These are phyloP conservation scores for Thinopyrum elongatum DNA, from an alignment of 176 grass and related monocot genomes.

Conservation along the genomic window DNA sequence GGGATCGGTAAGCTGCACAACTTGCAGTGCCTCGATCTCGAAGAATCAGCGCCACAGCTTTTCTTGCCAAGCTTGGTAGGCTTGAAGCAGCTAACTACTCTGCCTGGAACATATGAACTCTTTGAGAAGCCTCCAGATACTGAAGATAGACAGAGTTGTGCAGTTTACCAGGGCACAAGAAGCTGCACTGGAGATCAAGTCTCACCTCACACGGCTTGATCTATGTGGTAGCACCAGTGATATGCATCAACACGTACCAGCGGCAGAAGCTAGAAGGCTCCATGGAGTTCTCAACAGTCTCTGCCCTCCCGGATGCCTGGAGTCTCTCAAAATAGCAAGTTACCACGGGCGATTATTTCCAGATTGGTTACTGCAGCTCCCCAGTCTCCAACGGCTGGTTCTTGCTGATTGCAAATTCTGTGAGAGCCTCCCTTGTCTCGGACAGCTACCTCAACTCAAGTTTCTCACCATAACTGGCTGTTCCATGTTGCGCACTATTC, in stretches of 20 bases:
- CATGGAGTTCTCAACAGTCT: slow-evolving; percentile 21
- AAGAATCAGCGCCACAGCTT: slow-evolving; percentile 4
- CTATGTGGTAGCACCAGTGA: slow-evolving; percentile 17
- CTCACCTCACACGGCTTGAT: slow-evolving; percentile 31
- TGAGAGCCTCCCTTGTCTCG: slow-evolving; percentile 32
- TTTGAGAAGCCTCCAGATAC: slow-evolving; percentile 22
- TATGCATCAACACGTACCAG: not conserved
- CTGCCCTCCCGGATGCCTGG: slow-evolving; percentile 29
- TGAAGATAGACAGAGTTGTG: slow-evolving; percentile 29
- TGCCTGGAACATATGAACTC: slow-evolving; percentile 17
- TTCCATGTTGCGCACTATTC: slow-evolving; percentile 7
- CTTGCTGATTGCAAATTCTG: slow-evolving; percentile 25
- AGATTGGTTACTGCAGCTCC: slow-evolving; percentile 16
- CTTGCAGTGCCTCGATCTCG: slow-evolving; percentile 36
- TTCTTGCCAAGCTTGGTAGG: slow-evolving; percentile 15
- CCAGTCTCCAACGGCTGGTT: slow-evolving; percentile 6
- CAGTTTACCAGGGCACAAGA: not conserved
- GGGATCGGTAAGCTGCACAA: slow-evolving; percentile 21
- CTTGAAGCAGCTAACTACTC: slow-evolving; percentile 26
- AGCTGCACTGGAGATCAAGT: slow-evolving; percentile 23
- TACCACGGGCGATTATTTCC: slow-evolving; percentile 28
- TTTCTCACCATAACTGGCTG: slow-evolving; percentile 21
- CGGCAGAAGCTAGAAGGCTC: slow-evolving; percentile 8
- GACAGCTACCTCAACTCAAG: slow-evolving; percentile 23
- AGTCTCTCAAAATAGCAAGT: slow-evolving; percentile 36